Conservation (phyloP, 345 rosid genomes). For the Diplotaxis tenuifolia region DNA sequence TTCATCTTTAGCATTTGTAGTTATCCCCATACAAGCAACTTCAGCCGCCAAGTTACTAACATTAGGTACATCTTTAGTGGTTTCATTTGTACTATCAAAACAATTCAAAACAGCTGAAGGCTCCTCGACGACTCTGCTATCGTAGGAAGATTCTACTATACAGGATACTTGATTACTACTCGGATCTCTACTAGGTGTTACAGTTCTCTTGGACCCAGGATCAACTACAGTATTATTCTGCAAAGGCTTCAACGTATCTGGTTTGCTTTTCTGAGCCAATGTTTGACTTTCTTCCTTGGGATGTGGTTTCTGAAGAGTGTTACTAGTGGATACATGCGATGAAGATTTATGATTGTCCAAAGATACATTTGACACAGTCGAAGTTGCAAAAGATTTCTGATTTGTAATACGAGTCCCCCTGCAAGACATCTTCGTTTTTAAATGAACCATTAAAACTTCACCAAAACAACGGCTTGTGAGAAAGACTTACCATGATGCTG, state of each 20-base stretch:
- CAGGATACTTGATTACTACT: slow-evolving; percentile 24
- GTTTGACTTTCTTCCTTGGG: slow-evolving; percentile 30
- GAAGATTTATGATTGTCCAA: slow-evolving; percentile 46
- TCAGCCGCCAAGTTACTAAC: slow-evolving; percentile 36
- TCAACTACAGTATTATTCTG: slow-evolving; percentile 17
- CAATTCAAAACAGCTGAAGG: slow-evolving; percentile 27
- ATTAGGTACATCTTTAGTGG: slow-evolving; percentile 16
- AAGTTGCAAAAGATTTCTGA: slow-evolving; percentile 38
- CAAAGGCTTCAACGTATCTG: slow-evolving; percentile 8
- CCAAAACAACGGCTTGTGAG: not conserved
- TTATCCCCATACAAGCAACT: slow-evolving; percentile 43
- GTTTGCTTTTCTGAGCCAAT: slow-evolving; percentile 15
- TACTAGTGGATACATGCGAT: slow-evolving; percentile 12
- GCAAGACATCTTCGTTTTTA: not conserved
- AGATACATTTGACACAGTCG: slow-evolving; percentile 50
- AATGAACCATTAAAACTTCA: slow-evolving; percentile 1
- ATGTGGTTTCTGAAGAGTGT: slow-evolving; percentile 34
- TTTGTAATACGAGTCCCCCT: slow-evolving; percentile 62
- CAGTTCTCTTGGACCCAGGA: slow-evolving; percentile 31
- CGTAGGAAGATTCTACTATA: slow-evolving; percentile 30
- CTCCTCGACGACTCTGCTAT: slow-evolving; percentile 19
- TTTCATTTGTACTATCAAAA: slow-evolving; percentile 22
- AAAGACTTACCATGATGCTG: slow-evolving; percentile 72
- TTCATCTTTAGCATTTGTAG: slow-evolving; percentile 38
- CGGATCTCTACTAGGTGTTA: slow-evolving; percentile 19